phyloP scores from a whole-genome alignment of 73 alveolate genomes.

The Paramecium biaurelia region DNA sequence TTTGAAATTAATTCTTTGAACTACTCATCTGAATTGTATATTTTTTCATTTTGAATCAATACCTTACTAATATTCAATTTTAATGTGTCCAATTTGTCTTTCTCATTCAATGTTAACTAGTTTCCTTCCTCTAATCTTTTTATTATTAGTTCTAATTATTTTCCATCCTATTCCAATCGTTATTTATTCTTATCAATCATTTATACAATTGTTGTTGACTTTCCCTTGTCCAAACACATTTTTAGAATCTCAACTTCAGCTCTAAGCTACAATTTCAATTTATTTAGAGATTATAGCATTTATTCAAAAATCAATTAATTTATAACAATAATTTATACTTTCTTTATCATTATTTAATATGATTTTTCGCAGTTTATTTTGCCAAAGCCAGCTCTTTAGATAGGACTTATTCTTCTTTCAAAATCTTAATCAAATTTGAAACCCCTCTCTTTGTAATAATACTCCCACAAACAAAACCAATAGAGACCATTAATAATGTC shows the following conservation, averaged over 20 bases:
- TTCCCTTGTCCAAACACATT: not conserved
- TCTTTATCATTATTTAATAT: not conserved
- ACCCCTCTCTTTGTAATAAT: not conserved
- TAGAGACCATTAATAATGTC: not conserved
- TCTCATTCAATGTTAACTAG: not conserved
- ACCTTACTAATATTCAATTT: conserved; percentile 11
- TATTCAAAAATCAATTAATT: not conserved
- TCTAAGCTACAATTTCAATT: not conserved
- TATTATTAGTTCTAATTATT: not conserved
- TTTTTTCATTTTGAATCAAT: conserved; percentile 3
- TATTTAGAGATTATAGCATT: not conserved
- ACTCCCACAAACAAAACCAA: not conserved
- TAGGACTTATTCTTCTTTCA: not conserved
- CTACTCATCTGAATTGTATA: not conserved
- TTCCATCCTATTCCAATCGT: not conserved
- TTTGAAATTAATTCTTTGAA: not conserved
- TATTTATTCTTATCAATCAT: not conserved
- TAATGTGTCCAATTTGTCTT: conserved; percentile 1
- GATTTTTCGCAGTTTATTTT: not conserved
- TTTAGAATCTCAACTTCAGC: not conserved
- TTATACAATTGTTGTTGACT: not conserved
- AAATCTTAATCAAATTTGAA: not conserved
- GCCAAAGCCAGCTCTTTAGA: not conserved
- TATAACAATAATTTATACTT: not conserved
- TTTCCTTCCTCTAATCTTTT: not conserved